phyloP scores from a whole-genome alignment of 2,329 filamentous ascomycete species.

The Colletotrichum scovillei region DNA sequence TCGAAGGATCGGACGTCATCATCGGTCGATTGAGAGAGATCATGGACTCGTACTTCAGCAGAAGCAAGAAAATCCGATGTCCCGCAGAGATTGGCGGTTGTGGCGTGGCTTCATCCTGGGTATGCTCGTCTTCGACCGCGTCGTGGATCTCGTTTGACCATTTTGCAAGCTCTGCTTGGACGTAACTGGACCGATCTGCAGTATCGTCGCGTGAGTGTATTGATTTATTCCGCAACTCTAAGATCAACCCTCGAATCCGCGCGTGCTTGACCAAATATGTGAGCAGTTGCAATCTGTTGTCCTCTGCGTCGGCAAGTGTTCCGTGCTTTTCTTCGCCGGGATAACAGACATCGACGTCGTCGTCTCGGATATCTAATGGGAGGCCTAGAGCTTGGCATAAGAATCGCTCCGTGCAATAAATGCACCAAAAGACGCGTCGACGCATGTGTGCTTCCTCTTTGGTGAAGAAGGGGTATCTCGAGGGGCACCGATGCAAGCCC shows the following conservation, averaged over 20 bases:
- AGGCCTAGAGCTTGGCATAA: conserved; percentile 67
- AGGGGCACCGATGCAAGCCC: conserved; percentile 68
- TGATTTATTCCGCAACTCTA: conserved; percentile 64
- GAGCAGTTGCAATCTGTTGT: conserved; percentile 49
- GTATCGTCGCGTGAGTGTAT: conserved; percentile 57
- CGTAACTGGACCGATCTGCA: conserved; percentile 53
- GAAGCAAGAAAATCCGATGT: conserved; percentile 54
- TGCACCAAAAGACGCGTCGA: conserved; percentile 66
- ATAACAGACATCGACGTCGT: conserved; percentile 69
- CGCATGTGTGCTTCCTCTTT: conserved; percentile 58
- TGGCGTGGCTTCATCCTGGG: conserved; percentile 36
- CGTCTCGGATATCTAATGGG: conserved; percentile 65
- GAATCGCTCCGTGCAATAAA: conserved; percentile 66
- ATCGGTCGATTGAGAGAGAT: conserved; percentile 63
- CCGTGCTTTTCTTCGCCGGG: conserved; percentile 59
- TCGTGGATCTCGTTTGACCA: conserved; percentile 67
- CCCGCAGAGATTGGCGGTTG: conserved; percentile 32
- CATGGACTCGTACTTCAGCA: conserved; percentile 60
- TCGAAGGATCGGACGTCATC: conserved; percentile 56
- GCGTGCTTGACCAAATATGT: conserved; percentile 58
- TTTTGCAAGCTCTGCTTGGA: conserved; percentile 60
- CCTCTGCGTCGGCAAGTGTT: conserved; percentile 32
- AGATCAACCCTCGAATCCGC: conserved; percentile 59
- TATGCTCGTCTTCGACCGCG: conserved; percentile 51
- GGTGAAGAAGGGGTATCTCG: conserved; percentile 62